Evolutionary conservation across 371 early-diverging fungal genomes (phyloP).

Genomic region (Saksenaea oblongispora): DNA sequence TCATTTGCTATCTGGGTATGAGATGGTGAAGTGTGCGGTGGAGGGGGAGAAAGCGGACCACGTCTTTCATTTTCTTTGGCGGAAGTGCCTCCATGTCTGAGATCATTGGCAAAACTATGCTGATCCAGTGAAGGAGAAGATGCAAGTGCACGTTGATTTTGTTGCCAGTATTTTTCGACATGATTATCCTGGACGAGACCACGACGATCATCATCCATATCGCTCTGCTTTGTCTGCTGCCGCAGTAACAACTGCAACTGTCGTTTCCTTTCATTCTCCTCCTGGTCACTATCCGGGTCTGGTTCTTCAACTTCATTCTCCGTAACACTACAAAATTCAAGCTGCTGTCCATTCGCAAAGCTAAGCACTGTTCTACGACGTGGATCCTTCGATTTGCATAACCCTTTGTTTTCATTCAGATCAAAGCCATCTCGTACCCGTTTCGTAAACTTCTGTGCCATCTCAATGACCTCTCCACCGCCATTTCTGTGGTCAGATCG

Average conservation of each 20-base stretch:
- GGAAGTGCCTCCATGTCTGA: too few relatives aligned
- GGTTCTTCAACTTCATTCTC: slow-evolving; percentile 10
- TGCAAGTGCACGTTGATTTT: background rate
- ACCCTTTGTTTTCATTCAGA: background rate
- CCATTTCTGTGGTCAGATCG: background rate
- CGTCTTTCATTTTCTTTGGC: background rate
- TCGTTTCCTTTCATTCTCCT: background rate
- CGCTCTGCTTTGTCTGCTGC: background rate
- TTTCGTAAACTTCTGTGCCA: background rate
- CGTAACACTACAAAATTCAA: slow-evolving; percentile 12
- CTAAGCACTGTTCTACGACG: background rate
- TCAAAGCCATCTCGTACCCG: background rate
- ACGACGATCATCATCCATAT: slow-evolving; percentile 4
- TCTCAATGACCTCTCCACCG: background rate
- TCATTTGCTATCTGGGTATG: background rate
- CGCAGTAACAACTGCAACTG: background rate
- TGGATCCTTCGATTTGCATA: background rate
- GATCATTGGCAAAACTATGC: background rate
- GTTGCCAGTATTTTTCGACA: slow-evolving; percentile 15
- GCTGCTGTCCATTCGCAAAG: slow-evolving; percentile 2
- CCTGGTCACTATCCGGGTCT: slow-evolving; percentile 7
- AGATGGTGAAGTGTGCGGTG: background rate
- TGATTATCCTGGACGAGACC: slow-evolving; percentile 5
- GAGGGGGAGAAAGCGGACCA: background rate
- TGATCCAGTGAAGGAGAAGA: background rate